These are phyloP conservation scores for Corymbia citriodora DNA, from an alignment of 441 rosid genomes.

Conservation along the genomic window DNA sequence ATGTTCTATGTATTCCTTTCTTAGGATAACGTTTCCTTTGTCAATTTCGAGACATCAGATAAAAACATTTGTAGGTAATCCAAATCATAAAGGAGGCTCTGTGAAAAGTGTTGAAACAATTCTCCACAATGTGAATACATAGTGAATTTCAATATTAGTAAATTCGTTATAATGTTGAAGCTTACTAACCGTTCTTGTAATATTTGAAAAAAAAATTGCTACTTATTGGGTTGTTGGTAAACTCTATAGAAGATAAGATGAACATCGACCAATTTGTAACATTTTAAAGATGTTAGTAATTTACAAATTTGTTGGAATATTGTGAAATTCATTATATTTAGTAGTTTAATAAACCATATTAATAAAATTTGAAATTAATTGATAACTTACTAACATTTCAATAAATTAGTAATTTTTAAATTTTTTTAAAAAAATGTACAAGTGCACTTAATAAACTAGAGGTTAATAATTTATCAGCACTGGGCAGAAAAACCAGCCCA, in stretches of 20 bases:
- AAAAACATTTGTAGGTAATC: not conserved
- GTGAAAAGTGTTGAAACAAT: not conserved
- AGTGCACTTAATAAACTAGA: not conserved
- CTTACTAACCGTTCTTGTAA: not conserved
- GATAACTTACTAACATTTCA: not conserved
- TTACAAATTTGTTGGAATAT: not conserved
- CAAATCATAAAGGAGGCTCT: not conserved
- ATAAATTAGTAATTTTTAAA: not conserved
- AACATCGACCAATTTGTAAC: not conserved
- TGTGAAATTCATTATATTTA: not conserved
- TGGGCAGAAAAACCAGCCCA: not conserved
- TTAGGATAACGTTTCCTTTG: too few relatives aligned
- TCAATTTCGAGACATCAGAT: too few relatives aligned
- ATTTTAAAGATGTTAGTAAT: not conserved
- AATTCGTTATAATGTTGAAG: too few relatives aligned
- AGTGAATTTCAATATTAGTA: too few relatives aligned
- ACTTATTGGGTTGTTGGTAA: too few relatives aligned
- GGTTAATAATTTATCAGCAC: not conserved
- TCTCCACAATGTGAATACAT: not conserved
- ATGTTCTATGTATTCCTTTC: too few relatives aligned
- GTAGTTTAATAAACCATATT: not conserved
- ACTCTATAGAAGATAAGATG: too few relatives aligned
- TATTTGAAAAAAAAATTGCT: too few relatives aligned
- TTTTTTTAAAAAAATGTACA: not conserved
- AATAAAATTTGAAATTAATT: not conserved